Evolutionary conservation across 2,329 filamentous ascomycete genomes (phyloP).

Genomic region (Cercospora berteroae): DNA sequence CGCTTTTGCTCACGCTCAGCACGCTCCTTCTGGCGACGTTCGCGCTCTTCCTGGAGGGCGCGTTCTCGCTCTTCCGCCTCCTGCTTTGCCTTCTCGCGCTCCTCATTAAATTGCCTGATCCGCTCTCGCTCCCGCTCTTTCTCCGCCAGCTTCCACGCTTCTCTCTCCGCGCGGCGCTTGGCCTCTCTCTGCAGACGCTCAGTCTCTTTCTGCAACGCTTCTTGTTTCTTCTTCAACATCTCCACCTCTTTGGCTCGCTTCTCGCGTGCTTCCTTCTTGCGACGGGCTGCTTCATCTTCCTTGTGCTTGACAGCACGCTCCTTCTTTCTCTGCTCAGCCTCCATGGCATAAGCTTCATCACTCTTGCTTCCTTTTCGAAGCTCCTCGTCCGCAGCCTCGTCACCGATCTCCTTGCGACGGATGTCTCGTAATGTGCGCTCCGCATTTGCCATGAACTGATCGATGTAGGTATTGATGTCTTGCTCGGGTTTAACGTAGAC

Average conservation of each 20-base stretch:
- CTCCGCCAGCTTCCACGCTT: constrained; percentile 45
- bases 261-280: constrained; percentile 59
- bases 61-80: constrained; percentile 54
- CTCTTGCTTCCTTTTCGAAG: constrained; percentile 65
- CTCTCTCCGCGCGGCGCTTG: constrained; percentile 49
- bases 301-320: constrained; percentile 63
- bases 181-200: constrained; percentile 48
- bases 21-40: constrained; percentile 41
- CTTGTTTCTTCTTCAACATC: constrained; percentile 50
- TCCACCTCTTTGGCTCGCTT: constrained; percentile 55
- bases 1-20: constrained; percentile 52
- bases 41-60: constrained; percentile 49
- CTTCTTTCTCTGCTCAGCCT: constrained; percentile 59
- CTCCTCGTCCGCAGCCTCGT: constrained; percentile 66
- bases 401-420: constrained; percentile 65
- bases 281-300: constrained; percentile 59
- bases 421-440: constrained; percentile 68
- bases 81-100: constrained; percentile 44
- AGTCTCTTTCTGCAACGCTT: constrained; percentile 45
- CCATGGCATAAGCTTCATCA: constrained; percentile 69
- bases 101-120: constrained; percentile 52
- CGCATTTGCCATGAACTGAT: constrained; percentile 62
- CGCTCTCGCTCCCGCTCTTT: constrained; percentile 56
- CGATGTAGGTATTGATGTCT: constrained; percentile 66
- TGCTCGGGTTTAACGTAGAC: constrained; percentile 71